These are phyloP conservation scores for Starmera dryadoides DNA, from an alignment of 805 yeast genomes.

Conservation along the genomic window DNA sequence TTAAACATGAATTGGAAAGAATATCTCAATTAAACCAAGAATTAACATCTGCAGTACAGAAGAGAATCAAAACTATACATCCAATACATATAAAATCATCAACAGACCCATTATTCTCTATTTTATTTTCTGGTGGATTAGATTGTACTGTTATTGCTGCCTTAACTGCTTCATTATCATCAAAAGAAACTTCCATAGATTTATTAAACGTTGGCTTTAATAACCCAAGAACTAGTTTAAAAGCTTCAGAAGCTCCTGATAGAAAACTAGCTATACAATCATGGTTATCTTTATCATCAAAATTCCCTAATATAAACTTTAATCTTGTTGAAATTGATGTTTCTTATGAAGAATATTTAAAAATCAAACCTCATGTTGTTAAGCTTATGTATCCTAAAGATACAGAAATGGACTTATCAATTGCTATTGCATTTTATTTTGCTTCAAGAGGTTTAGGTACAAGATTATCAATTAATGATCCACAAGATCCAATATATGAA, in stretches of 20 bases:
- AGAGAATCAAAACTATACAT: slow-evolving; percentile 53
- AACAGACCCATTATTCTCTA: slow-evolving; percentile 34
- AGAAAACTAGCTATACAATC: slow-evolving; percentile 65
- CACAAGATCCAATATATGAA: background rate
- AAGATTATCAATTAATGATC: slow-evolving; percentile 5
- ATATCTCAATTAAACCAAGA: slow-evolving; percentile 17
- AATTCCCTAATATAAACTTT: slow-evolving; percentile 35
- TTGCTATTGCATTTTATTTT: slow-evolving; percentile 91
- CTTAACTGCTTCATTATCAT: slow-evolving; percentile 29
- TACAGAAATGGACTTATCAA: slow-evolving; percentile 93
- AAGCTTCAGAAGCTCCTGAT: slow-evolving; percentile 75
- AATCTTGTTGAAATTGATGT: slow-evolving; percentile 65
- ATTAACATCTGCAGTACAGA: slow-evolving; percentile 32
- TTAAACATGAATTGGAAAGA: slow-evolving; percentile 4
- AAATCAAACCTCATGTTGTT: slow-evolving; percentile 43
- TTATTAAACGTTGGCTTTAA: slow-evolving; percentile 90
- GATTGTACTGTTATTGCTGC: slow-evolving; percentile 84
- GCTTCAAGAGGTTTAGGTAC: slow-evolving; percentile 60
- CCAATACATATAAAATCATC: slow-evolving; percentile 38
- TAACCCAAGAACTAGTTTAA: slow-evolving; percentile 67
- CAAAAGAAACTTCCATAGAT: slow-evolving; percentile 41
- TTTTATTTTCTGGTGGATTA: slow-evolving; percentile 90
- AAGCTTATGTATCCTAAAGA: slow-evolving; percentile 72
- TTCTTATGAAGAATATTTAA: slow-evolving; percentile 55
- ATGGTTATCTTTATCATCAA: slow-evolving; percentile 39